Evolutionary conservation across 2,329 filamentous ascomycete species (phyloP), one percentile per base, ranked within the genome.

Genomic region (Ascosphaera pollenicola): DNA sequence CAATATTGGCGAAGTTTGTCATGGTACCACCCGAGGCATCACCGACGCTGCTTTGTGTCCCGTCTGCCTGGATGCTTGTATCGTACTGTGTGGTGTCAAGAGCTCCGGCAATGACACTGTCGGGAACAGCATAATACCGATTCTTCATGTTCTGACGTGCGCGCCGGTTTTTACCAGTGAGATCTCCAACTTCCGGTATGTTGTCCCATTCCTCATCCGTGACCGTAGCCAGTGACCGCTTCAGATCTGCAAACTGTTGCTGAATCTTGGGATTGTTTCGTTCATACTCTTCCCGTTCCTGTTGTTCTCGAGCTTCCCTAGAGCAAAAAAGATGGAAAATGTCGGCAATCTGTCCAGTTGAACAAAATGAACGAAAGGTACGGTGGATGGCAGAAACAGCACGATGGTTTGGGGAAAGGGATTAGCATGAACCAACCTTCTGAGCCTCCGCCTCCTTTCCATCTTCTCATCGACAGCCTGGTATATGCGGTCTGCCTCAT

Each of bases 1-100:
- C 89, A 45, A 98, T 95, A 56, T 93, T 81, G 35, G 87, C 87
- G 54, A 98, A 98, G 54, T 98, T 94, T 8, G 87, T 98, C 72
- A 93, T 89, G 1, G 84, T 92, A 2, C 87, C 85, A 51, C 93
- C 84, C 2, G 59, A 55, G 38, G 57, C 60, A 28, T 51, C 55
- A 16, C 51, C 48, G 19, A 57, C 60, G 37, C 66, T 62, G 8
- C 62, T 60, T n/a, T 66, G 58, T 2, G 61, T 57, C 1, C 74
- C 78, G 43, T 93, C 85, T 30, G 91, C 83, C 35, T 75, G 69
- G n/a, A 98, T 75, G 0, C 82, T 91, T 2, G 84, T 89, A 37
- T 84, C 79, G 46, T 95, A 70, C 53, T 94, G 81, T 3, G 72
- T 69, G 2, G 79, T 70, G 48, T 83, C 81, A 49, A 81, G 68